Evolutionary conservation across 2,329 filamentous ascomycete genomes (phyloP).

Genomic region (Beauveria sp.): DNA sequence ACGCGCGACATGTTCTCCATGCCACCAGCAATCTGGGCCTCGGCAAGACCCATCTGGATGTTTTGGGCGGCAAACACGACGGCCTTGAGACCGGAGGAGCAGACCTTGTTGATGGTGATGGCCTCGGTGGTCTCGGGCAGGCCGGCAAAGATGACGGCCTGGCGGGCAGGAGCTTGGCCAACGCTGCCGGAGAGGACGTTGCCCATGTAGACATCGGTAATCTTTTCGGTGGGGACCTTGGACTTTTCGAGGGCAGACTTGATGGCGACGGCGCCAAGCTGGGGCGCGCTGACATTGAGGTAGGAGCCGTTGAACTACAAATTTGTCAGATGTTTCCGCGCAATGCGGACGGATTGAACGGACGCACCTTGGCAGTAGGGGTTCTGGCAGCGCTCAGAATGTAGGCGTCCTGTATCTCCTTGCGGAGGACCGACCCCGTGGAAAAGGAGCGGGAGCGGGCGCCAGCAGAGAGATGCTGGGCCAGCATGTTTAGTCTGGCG

Average conservation of each 20-base stretch:
- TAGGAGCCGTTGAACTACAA: slow-evolving; percentile 88
- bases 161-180: slow-evolving; percentile 85
- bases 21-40: slow-evolving; percentile 85
- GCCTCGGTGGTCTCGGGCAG: slow-evolving; percentile 76
- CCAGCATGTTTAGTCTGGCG: slow-evolving; percentile 27
- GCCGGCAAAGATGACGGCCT: slow-evolving; percentile 83
- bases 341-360: background rate
- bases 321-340: background rate
- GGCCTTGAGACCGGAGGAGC: slow-evolving; percentile 89
- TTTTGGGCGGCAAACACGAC: slow-evolving; percentile 87
- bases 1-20: slow-evolving; percentile 98
- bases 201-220: slow-evolving; percentile 95
- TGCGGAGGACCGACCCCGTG: slow-evolving; percentile 32
- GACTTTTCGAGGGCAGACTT: slow-evolving; percentile 85
- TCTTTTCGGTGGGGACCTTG: slow-evolving; percentile 68
- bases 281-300: slow-evolving; percentile 72
- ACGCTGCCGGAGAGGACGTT: slow-evolving; percentile 80
- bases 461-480: slow-evolving; percentile 30
- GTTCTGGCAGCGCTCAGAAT: slow-evolving; percentile 87
- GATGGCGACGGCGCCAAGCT: slow-evolving; percentile 84
- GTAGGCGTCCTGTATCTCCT: slow-evolving; percentile 84
- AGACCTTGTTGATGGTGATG: slow-evolving; percentile 96
- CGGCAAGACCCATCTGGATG: slow-evolving; percentile 83
- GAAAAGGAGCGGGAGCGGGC: slow-evolving; percentile 38
- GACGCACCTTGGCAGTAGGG: slow-evolving; percentile 71